Percentiles rank a stretch among this genome's conserved stretches.
phyloP scores from a whole-genome alignment of 768 basidiomycete species.

The Termitomyces sp. region DNA sequence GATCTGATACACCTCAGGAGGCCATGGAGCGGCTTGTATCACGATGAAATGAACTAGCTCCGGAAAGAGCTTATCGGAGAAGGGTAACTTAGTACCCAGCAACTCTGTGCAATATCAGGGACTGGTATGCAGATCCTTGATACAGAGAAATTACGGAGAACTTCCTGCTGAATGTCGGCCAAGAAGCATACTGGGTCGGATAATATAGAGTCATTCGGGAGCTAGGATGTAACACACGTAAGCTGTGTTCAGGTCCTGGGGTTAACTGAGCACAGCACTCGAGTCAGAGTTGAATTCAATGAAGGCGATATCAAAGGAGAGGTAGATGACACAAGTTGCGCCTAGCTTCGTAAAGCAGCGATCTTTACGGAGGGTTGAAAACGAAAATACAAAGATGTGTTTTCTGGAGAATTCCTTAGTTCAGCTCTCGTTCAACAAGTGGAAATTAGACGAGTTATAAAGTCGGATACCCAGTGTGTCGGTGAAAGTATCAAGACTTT shows the following conservation, averaged over 20 bases:
- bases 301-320: not conserved
- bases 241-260: not conserved
- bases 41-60: not conserved
- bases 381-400: not conserved
- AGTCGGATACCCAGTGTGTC: not conserved
- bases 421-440: not conserved
- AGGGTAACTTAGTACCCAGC: not conserved
- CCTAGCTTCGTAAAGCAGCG: not conserved
- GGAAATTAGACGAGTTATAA: not conserved
- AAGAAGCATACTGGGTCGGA: not conserved
- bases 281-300: not conserved
- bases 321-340: conserved; percentile 1
- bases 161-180: not conserved
- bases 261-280: not conserved
- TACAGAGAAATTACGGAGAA: too few relatives aligned
- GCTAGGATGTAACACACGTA: not conserved
- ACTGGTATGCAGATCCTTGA: not conserved
- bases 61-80: not conserved
- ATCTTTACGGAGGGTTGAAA: conserved; percentile 6
- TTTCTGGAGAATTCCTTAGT: not conserved
- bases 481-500: not conserved
- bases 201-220: not conserved
- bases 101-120: not conserved
- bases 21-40: not conserved
- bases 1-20: not conserved